Percentiles rank a stretch among this genome's conserved stretches.
Evolutionary conservation across 108 stramenopile genomes (phyloP).

Genomic region (Pseudonitzschia multiseries): DNA sequence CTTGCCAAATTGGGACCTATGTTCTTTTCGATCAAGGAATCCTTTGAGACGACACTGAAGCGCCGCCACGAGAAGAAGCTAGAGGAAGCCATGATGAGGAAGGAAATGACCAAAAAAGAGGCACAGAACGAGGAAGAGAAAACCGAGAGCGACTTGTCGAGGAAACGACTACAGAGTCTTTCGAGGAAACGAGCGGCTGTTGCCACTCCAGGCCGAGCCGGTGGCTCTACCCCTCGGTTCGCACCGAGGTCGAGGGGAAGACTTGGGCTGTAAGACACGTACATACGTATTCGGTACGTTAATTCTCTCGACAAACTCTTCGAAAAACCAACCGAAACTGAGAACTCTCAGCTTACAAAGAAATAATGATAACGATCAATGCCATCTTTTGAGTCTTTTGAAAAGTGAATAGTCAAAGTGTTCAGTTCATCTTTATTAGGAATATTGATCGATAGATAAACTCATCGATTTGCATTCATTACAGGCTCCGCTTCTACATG

Average conservation of each 20-base stretch:
- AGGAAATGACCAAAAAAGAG: conserved; percentile 62
- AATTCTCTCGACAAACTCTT: too few species aligned
- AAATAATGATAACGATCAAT: too few species aligned
- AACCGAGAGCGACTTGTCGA: conserved; percentile 1
- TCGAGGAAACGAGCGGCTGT: conserved; percentile 38
- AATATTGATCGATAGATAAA: too few species aligned
- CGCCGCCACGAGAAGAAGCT: conserved; percentile 65
- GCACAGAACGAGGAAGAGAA: conserved; percentile 40
- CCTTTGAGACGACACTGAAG: conserved; percentile 73
- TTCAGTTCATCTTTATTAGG: too few species aligned
- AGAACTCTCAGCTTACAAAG: too few species aligned
- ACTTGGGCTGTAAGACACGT: conserved; percentile 48
- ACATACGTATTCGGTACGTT: too few species aligned
- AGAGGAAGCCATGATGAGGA: conserved; percentile 63
- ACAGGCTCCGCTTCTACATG: too few species aligned
- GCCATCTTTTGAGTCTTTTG: too few species aligned
- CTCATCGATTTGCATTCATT: too few species aligned
- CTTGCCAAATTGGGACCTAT: conserved; percentile 98
- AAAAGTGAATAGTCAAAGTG: too few species aligned
- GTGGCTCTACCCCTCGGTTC: conserved; percentile 61
- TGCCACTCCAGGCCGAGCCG: conserved; percentile 65
- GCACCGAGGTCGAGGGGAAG: conserved; percentile 70
- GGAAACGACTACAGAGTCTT: conserved; percentile 15
- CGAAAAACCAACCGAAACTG: too few species aligned
- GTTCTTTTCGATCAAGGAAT: conserved; percentile 96